Base-by-base conservation (phyloP, 108 stramenopile genomes). In the Cyclotella distinguenda region DNA sequence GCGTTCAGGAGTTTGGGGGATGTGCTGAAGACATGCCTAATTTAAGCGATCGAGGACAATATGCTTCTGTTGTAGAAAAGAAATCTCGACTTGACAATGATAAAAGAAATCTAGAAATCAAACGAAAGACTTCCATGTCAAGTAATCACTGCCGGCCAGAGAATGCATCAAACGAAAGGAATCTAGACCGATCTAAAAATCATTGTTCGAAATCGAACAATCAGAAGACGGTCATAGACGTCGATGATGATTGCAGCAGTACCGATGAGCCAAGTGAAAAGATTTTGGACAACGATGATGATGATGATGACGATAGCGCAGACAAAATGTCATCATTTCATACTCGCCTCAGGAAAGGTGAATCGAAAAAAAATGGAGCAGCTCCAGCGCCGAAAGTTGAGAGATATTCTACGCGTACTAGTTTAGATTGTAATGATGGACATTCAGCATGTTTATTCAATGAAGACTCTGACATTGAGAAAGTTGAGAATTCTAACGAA, bases 251-350 rank as follows among this genome's bases (percentile, higher is more conserved):
- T 22, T 40, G 36, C 33, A 12, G 27, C 4, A 22, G 18, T 25
- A 28, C 39, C 42, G 63, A 56, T 45, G 74, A 49, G 31, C 19
- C 43, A 10, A 32, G 18, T 15, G 32, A 56, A 16, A 58, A 23
- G 8, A 23, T 57, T 12, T 43, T 65, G 30, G 19, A 55, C 30
- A 39, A 55, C 34, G 43, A 47, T 25, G 79, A 80, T 30, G 51
- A 68, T 38, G 59, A 67, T 42, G 78, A 79, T 38, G 59, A 67
- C 35, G 78, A 79, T 48, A 62, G 62, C 47, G 85, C 70, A 10
- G 76, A 72, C 42, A 65, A 70, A 32, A 33, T 78, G 55, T 43
- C 63, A 23, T 51, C 77, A 18, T 78, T 42, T 51, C 60, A 72
- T 51, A 32, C 34, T 25, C 63, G 75, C 31, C 62, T 61, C 13